phyloP scores from a whole-genome alignment of 805 yeast species.

The Saturnispora kantuleensis region DNA sequence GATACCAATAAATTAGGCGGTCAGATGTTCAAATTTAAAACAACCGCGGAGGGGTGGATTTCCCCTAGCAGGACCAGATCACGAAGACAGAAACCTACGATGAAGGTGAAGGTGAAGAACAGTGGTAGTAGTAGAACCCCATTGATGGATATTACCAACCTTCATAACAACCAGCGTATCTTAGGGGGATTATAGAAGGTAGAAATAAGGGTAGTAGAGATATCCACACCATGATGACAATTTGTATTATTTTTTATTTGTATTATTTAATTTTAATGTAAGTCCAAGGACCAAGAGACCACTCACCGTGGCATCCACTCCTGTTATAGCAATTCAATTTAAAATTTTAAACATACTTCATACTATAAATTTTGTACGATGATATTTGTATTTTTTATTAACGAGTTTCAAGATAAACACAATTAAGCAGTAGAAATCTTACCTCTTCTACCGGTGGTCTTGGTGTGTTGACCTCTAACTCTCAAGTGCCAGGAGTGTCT shows the following conservation, averaged over 20 bases:
- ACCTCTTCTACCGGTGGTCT: conserved; percentile 98
- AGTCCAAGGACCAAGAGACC: too few relatives aligned
- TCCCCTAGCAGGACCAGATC: conserved; percentile 20
- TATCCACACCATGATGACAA: background rate
- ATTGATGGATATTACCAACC: conserved; percentile 4
- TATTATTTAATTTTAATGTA: background rate
- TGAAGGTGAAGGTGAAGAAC: conserved; percentile 16
- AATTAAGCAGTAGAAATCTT: conserved; percentile 35
- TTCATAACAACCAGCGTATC: conserved; percentile 4
- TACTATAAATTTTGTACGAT: background rate
- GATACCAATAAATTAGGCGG: conserved; percentile 7
- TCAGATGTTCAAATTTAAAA: conserved; percentile 30
- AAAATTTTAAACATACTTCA: background rate
- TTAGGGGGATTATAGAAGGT: conserved; percentile 1
- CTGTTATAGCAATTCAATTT: too few relatives aligned
- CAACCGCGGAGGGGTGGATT: conserved; percentile 25
- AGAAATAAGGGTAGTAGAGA: too few relatives aligned
- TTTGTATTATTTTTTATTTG: background rate
- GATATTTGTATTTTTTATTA: conserved; percentile 1
- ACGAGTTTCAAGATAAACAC: conserved; percentile 1
- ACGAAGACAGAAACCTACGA: conserved; percentile 25
- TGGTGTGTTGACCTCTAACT: conserved; percentile 99
- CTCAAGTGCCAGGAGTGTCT: conserved; percentile 99
- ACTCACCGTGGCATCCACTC: too few relatives aligned
- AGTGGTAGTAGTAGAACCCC: background rate